Evolutionary conservation across 2,329 filamentous ascomycete species (phyloP).

Genomic region (Sporothrix inflata): DNA sequence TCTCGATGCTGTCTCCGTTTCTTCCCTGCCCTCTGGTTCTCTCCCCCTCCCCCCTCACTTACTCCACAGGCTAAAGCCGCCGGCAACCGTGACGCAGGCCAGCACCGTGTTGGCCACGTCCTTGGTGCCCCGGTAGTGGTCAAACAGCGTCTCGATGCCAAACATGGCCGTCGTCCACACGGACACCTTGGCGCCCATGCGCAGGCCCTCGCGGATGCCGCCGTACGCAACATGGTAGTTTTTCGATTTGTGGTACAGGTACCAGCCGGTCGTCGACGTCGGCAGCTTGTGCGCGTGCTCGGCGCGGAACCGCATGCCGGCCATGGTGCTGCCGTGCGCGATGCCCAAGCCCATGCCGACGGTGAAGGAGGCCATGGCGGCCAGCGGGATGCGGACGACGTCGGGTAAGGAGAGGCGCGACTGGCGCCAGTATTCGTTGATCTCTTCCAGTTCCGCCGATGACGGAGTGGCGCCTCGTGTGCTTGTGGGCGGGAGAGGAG

Average conservation of each 20-base stretch:
- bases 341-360: conserved; percentile 73
- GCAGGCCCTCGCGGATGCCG: conserved; percentile 76
- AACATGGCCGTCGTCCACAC: conserved; percentile 78
- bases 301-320: conserved; percentile 83
- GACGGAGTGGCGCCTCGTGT: neutral
- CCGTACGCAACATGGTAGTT: conserved; percentile 85
- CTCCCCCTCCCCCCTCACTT: conserved; percentile 43
- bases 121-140: conserved; percentile 68
- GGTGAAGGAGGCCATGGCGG: conserved; percentile 64
- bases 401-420: conserved; percentile 66
- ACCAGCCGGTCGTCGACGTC: conserved; percentile 83
- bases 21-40: neutral
- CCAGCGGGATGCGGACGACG: conserved; percentile 66
- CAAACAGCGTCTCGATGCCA: conserved; percentile 81
- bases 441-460: neutral
- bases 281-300: conserved; percentile 96
- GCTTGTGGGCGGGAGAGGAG: neutral
- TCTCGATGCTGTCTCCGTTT: neutral
- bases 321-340: conserved; percentile 71
- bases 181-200: conserved; percentile 71
- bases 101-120: conserved; percentile 82
- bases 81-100: conserved; percentile 82
- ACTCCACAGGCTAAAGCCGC: conserved; percentile 86
- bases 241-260: conserved; percentile 97
- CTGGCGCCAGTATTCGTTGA: conserved; percentile 41